Base-by-base conservation (phyloP, 2,329 filamentous ascomycete species). In the Triangularia verruculosa region DNA sequence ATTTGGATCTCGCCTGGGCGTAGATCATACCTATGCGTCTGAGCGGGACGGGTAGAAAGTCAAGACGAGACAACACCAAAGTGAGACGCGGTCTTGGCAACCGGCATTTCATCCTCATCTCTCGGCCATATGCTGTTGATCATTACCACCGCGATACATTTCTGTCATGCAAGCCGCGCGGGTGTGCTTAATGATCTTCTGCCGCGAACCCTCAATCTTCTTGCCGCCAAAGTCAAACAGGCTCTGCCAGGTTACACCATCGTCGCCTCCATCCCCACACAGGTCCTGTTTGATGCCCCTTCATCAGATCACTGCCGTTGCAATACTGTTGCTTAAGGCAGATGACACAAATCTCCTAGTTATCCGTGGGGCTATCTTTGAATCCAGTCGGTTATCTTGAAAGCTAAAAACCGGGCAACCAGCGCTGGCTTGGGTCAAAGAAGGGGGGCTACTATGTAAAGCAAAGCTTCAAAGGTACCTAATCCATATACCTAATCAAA, bases 11-110 rank as follows among this genome's bases (percentile, higher is more conserved):
- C 67, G 63, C 59, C 52, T 62, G 60, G 56, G 32, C 12, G 66
- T 12, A 58, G 68, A 70, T 70, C 68, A 67, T 62, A 70, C 68
- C 59, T 30, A 28, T 24, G 51, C 55, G 66, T 47, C 51, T 34
- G 47, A 30, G 51, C 51, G 9, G 27, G 34, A 62, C 62, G 62
- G 64, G 59, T 63, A 34, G 39, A 32, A 39, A 59, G 57, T 55
- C 58, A 22, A 25, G 61, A 64, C 64, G 66, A 67, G 66, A 68
- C 64, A 53, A 54, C n/a, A 53, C 28, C 57, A 59, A 55, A 60
- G n/a, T 34, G 56, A 52, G 61, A 25, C 60, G 57, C 28, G 13
- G 53, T 30, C 65, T 59, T 61, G 60, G 61, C 53, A 58, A 58
- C 47, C 56, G 62, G 3, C 9, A 15, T 24, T 27, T 17, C 25